Evolutionary conservation across 2,329 filamentous ascomycete genomes (phyloP).

Genomic region (Byssothecium circinans): DNA sequence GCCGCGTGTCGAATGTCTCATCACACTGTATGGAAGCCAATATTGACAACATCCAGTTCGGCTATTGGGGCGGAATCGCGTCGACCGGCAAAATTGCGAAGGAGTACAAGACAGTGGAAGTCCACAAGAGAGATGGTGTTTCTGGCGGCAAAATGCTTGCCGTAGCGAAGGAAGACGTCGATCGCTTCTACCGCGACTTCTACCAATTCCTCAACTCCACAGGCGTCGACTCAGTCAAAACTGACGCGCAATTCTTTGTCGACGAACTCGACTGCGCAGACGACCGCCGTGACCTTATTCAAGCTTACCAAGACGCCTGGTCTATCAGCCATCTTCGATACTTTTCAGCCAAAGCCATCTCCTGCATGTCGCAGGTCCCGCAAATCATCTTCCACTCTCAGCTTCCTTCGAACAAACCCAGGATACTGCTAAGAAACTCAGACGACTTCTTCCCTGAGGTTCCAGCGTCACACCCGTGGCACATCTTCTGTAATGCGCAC

Average conservation of each 20-base stretch:
- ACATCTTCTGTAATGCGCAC: constrained; percentile 92
- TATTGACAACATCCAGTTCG: constrained; percentile 13
- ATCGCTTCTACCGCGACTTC: constrained; percentile 84
- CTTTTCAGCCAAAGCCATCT: constrained; percentile 77
- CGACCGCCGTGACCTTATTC: constrained; percentile 71
- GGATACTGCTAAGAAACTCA: constrained; percentile 79
- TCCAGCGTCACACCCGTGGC: constrained; percentile 83
- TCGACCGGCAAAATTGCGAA: constrained; percentile 72
- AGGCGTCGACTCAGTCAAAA: constrained; percentile 87
- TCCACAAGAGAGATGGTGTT: constrained; percentile 58
- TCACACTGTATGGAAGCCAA: background rate
- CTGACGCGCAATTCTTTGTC: constrained; percentile 87
- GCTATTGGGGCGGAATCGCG: constrained; percentile 75
- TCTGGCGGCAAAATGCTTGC: constrained; percentile 70
- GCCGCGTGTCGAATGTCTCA: background rate
- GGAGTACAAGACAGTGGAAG: constrained; percentile 71
- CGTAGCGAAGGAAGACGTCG: constrained; percentile 73
- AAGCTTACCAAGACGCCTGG: constrained; percentile 84
- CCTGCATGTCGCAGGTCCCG: constrained; percentile 92
- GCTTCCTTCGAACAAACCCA: constrained; percentile 72
- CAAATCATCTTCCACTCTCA: constrained; percentile 85
- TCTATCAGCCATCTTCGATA: constrained; percentile 73
- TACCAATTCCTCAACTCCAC: constrained; percentile 75
- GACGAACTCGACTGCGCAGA: constrained; percentile 72
- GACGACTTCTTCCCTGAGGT: constrained; percentile 90